Percentiles rank a stretch among this genome's conserved stretches.
Conservation (phyloP, 2,329 filamentous ascomycete species). For the Pseudohalonectria lignicola region DNA sequence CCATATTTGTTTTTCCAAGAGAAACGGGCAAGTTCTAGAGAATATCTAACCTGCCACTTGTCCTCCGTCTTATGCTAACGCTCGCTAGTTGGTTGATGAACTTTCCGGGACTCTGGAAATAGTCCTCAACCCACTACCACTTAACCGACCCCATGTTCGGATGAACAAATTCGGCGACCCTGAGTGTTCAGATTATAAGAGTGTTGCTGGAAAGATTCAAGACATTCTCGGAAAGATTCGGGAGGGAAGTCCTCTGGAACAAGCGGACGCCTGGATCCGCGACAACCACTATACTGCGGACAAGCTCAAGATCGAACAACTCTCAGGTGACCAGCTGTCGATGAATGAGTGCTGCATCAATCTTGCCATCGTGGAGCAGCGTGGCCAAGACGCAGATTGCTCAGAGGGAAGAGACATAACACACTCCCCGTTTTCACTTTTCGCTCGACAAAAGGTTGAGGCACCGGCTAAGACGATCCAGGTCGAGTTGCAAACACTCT, state of each 20-base stretch:
- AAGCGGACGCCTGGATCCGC: conserved; percentile 13
- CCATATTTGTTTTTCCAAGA: not conserved
- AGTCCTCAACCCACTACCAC: conserved; percentile 10
- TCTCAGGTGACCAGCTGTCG: conserved; percentile 19
- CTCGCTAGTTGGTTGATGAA: conserved; percentile 13
- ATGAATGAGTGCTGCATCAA: conserved; percentile 29
- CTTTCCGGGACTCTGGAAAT: conserved; percentile 10
- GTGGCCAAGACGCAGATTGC: too few relatives aligned
- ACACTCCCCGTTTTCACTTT: conserved; percentile 15
- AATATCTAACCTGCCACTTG: not conserved
- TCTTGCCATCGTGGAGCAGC: conserved; percentile 21
- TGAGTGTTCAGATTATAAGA: conserved; percentile 7
- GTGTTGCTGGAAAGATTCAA: conserved; percentile 9
- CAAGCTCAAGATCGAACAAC: conserved; percentile 19
- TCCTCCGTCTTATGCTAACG: conserved; percentile 3
- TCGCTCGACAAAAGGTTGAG: conserved; percentile 15
- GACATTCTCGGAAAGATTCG: conserved; percentile 9
- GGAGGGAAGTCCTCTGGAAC: conserved; percentile 5
- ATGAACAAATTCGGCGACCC: conserved; percentile 16
- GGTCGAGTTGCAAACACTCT: conserved; percentile 15
- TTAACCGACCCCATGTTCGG: conserved; percentile 11
- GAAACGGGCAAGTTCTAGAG: not conserved
- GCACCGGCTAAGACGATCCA: conserved; percentile 10
- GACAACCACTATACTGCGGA: conserved; percentile 11
- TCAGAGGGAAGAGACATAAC: conserved; percentile 3